Evolutionary conservation across 2,329 filamentous ascomycete genomes (phyloP), one percentile per base, ranked within the genome.

Genomic region (Botryotinia narcissicola): DNA sequence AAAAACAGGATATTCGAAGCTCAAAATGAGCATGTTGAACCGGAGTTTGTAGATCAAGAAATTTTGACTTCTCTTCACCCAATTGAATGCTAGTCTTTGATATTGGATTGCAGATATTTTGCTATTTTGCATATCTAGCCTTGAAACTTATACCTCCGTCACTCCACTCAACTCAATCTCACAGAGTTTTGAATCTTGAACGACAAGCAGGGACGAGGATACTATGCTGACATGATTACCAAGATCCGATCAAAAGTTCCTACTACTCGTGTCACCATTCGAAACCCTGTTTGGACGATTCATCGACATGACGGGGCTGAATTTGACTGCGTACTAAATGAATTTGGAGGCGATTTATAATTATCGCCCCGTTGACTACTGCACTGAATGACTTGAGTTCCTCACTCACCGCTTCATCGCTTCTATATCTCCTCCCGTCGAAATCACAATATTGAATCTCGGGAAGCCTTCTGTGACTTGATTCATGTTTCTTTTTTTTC

Each of bases 201-300:
- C 32, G 57, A 42, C 57, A 37, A 63, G 57, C 42, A 63, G 40
- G 69, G 54, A 29, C 69, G 54, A 37, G 69, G 57, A 63, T 71
- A 18, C 62, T 20, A 64, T 46, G 62, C n/a, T 64, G 25, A 25
- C 12, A 70, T 62, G 29, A 54, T 54, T 68, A 68, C 22, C 46
- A 68, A 71, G 59, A 71, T 64, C 59, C 44, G 59, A 64, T 64
- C 8, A 71, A 71, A 71, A 64, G 44, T 29, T 71, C 16, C 44
- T 46, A 22, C 10, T 40, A 64, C 32, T 64, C 46, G 46, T 64
- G 69, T 71, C 60, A 35, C 70, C 18, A 67, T 64, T 72, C 37
- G 60, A 64, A 64, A 71, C 42, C 69, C 48, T 71, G 59, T 22
- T 64, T 44, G 35, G 25, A 40, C 32, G 57, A 71, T 64, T 71